phyloP scores from a whole-genome alignment of 176 grass and related monocot genomes.

The Typha latifolia region DNA sequence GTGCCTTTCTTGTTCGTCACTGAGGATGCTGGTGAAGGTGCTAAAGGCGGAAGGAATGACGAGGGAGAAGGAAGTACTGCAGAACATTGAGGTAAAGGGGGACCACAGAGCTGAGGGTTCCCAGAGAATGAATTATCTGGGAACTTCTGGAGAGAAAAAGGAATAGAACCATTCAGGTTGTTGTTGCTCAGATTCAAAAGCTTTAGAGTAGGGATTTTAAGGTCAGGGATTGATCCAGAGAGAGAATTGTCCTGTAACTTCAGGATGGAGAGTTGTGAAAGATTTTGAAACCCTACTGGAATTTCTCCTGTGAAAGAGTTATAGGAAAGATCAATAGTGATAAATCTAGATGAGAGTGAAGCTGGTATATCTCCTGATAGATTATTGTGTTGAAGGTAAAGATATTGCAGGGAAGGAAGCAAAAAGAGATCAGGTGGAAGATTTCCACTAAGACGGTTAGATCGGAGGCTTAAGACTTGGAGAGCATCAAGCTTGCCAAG shows the following conservation, averaged over 20 bases:
- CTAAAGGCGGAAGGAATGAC: conserved; percentile 29
- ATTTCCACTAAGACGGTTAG: conserved; percentile 58
- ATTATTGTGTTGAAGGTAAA: conserved; percentile 88
- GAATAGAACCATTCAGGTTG: conserved; percentile 65
- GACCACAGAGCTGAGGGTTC: conserved; percentile 67
- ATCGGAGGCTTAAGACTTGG: conserved; percentile 79
- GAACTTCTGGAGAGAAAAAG: conserved; percentile 63
- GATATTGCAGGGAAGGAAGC: conserved; percentile 64
- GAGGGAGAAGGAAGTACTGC: conserved; percentile 21
- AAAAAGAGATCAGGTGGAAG: conserved; percentile 58
- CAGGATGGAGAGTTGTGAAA: conserved; percentile 48
- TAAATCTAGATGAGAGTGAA: conserved; percentile 49
- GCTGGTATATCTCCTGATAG: conserved; percentile 67
- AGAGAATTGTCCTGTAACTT: conserved; percentile 68
- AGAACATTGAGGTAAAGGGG: conserved; percentile 63
- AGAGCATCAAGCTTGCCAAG: conserved; percentile 67
- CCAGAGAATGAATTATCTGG: conserved; percentile 58
- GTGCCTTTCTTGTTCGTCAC: neutral
- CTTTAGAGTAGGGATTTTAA: conserved; percentile 52
- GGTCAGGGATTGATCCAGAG: conserved; percentile 69
- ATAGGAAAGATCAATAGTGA: conserved; percentile 67
- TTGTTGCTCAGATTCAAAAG: conserved; percentile 79
- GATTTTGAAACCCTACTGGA: conserved; percentile 45
- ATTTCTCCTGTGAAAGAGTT: conserved; percentile 82
- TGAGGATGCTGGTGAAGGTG: conserved; percentile 33